Conservation (phyloP, 1,139 yeast genomes). For the Taphrina communis region DNA sequence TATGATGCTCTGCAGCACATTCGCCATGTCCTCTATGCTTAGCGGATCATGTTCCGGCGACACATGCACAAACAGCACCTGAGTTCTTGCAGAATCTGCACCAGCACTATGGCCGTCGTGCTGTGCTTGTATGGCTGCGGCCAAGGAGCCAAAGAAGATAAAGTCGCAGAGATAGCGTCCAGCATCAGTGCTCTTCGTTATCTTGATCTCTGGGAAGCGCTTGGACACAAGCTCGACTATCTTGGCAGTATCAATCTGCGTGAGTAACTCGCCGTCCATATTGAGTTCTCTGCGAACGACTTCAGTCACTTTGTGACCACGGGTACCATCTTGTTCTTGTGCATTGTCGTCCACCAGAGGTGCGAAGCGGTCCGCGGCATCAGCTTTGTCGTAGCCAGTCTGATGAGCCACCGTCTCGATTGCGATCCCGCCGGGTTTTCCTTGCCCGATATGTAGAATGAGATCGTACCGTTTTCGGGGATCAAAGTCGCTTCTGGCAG, state of each 20-base stretch:
- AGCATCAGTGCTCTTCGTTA: conserved; percentile 28
- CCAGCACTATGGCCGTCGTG: background rate
- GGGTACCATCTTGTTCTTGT: background rate
- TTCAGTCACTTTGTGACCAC: conserved; percentile 14
- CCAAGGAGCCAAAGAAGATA: conserved; percentile 31
- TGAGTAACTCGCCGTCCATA: conserved; percentile 45
- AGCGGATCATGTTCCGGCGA: conserved; percentile 22
- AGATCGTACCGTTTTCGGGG: conserved; percentile 23
- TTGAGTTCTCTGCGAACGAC: background rate
- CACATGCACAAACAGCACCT: conserved; percentile 37
- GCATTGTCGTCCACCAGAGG: conserved; percentile 8
- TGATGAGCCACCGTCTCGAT: conserved; percentile 23
- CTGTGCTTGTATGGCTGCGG: conserved; percentile 20
- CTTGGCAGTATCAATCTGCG: conserved; percentile 51
- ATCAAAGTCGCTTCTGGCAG: conserved; percentile 23
- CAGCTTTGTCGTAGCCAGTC: conserved; percentile 18
- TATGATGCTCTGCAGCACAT: conserved; percentile 21
- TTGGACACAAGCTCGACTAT: conserved; percentile 20
- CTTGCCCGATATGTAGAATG: conserved; percentile 31
- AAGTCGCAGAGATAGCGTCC: conserved; percentile 35
- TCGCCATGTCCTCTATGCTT: conserved; percentile 23
- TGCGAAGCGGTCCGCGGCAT: conserved; percentile 23
- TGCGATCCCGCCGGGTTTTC: conserved; percentile 16
- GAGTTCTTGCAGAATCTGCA: background rate
- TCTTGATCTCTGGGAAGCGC: conserved; percentile 4